Evolutionary conservation across 441 rosid species (phyloP).

Genomic region (Pelargonium myrrhifolium): DNA sequence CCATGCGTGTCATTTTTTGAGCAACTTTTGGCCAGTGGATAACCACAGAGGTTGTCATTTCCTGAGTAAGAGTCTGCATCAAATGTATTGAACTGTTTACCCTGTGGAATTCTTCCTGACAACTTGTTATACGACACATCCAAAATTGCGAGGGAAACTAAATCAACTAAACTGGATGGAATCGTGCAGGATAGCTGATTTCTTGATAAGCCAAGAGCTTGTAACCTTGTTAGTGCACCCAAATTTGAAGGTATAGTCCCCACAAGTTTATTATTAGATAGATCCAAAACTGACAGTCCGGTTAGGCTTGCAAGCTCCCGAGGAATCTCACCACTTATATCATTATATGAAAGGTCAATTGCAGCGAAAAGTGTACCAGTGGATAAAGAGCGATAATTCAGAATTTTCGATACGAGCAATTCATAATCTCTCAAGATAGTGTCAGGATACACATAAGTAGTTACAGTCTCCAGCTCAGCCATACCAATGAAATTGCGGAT

Average conservation of each 20-base stretch:
- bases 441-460: background rate
- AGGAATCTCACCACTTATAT: background rate
- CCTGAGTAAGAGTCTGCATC: background rate
- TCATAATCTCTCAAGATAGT: background rate
- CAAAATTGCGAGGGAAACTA: background rate
- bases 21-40: background rate
- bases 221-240: background rate
- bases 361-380: no score
- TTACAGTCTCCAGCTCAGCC: background rate
- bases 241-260: background rate
- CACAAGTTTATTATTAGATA: background rate
- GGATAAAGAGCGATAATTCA: no score
- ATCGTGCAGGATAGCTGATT: background rate
- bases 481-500: background rate
- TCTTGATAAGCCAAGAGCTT: background rate
- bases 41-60: conserved; percentile 1
- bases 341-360: background rate
- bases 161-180: background rate
- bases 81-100: background rate
- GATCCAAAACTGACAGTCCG: background rate
- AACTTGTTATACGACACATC: conserved; percentile 15
- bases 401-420: no score
- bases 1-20: background rate
- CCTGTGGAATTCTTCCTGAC: conserved; percentile 8
- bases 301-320: background rate